Evolutionary conservation across 169 alveolate species (phyloP), one percentile per base, ranked within the genome.

Genomic region (Cystoisospora suis): DNA sequence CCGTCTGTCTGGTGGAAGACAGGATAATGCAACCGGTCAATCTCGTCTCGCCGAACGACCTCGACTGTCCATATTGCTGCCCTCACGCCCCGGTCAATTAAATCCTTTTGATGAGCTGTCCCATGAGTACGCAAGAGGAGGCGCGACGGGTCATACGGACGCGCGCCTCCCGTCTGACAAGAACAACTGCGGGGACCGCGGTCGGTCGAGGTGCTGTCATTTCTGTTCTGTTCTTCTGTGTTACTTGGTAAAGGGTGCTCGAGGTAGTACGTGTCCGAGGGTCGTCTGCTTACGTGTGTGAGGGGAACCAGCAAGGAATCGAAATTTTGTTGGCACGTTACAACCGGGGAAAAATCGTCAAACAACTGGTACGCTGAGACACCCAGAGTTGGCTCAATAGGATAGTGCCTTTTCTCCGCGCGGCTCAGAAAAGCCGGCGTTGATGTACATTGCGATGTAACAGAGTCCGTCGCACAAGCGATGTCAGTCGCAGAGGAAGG

Each of bases 1-100:
- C 97, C 97, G 90, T 96, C 97, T 87, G 94, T 89, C 86, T 96
- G 94, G 89, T 97, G 98, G 88, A 97, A 97, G 59, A 96, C 97
- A 29, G 98, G 98, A 45, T 96, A 96, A 85, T 96, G 98, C 29
- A 95, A 93, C 17, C 94, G 93, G 90, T 96, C 98, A 36, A 96
- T 93, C 44, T 96, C 96, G 88, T 96, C 98, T 92, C 96, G 95
- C 56, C 98, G 90, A 58, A 94, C 95, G 47, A 96, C 97, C 89
- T 95, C 98, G 47, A 97, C 96, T 27, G 88, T 36, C 93, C 87
- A 88, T 0, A 89, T n/a, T 36, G 61, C 89, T 7, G 97, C 96
- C 42, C 86, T 70, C 49, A 89, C 87, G 4, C 92, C 94, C 40
- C 91, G 46, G 75, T 87, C 92, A 53, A 95, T 91, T 95, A 95